Percentiles rank a stretch among this genome's conserved stretches.
Conservation (phyloP, 1,284 basidiomycete genomes). For the Puccinia hordei region DNA sequence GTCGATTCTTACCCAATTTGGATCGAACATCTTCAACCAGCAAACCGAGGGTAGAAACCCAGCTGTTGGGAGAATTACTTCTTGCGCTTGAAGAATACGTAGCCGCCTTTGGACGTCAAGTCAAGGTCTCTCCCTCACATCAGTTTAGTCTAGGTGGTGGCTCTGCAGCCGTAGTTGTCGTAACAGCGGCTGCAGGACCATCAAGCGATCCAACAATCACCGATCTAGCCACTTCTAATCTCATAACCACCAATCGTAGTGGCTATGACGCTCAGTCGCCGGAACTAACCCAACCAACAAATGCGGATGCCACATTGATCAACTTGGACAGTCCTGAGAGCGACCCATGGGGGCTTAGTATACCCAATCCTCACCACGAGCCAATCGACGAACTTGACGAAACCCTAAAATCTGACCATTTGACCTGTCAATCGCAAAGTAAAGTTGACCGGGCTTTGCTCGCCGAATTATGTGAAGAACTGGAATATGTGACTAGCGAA, state of each 20-base stretch:
- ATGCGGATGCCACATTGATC: constrained; percentile 8
- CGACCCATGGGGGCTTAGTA: not conserved
- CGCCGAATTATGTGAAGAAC: constrained; percentile 48
- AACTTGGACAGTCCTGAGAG: constrained; percentile 6
- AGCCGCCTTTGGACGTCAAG: constrained; percentile 35
- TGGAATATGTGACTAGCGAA: constrained; percentile 45
- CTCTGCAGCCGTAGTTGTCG: constrained; percentile 23
- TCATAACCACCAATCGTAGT: not conserved
- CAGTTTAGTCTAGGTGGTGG: constrained; percentile 28
- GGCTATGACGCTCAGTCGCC: not conserved
- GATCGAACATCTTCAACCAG: not conserved
- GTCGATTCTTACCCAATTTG: constrained; percentile 32
- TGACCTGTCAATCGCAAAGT: constrained; percentile 13
- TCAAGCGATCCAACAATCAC: not conserved
- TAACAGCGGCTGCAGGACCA: constrained; percentile 7
- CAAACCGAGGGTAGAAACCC: constrained; percentile 44
- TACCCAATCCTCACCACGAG: not conserved
- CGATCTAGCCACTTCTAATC: not conserved
- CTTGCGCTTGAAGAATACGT: constrained; percentile 45
- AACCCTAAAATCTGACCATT: not conserved
- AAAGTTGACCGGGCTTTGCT: constrained; percentile 16
- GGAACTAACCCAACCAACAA: not conserved
- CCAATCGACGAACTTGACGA: not conserved
- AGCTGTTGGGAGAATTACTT: constrained; percentile 31
- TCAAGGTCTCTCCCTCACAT: constrained; percentile 41